Evolutionary conservation across 192 early-diverging fungal species (phyloP).

Genomic region (Backusella macrospora): DNA sequence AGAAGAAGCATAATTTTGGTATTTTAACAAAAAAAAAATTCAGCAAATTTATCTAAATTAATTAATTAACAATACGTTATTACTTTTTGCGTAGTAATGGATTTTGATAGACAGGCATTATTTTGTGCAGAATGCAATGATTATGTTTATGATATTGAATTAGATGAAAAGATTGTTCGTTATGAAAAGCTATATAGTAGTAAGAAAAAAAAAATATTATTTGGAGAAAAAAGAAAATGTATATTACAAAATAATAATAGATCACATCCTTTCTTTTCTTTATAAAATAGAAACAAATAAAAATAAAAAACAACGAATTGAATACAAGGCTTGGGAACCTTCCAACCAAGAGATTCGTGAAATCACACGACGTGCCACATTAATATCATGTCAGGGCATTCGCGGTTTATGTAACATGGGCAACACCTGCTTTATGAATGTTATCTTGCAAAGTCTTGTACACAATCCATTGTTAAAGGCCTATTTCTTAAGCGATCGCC

Average conservation of each 20-base stretch:
- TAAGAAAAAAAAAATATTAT: background rate
- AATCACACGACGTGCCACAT: constrained; percentile 50
- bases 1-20: constrained; percentile 60
- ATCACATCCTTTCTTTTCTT: background rate
- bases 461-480: constrained; percentile 91
- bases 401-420: constrained; percentile 94
- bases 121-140: constrained; percentile 81
- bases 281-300: constrained; percentile 51
- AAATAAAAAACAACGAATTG: constrained; percentile 41
- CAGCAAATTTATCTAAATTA: background rate
- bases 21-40: background rate
- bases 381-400: constrained; percentile 57
- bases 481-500: constrained; percentile 92
- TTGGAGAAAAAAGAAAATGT: background rate
- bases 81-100: constrained; percentile 58
- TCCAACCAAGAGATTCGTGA: constrained; percentile 51
- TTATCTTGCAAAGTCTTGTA: constrained; percentile 86
- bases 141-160: constrained; percentile 81
- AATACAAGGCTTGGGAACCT: constrained; percentile 62
- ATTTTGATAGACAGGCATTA: constrained; percentile 66
- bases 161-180: constrained; percentile 51
- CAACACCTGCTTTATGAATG: constrained; percentile 95
- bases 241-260: background rate
- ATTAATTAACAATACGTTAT: background rate
- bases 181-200: constrained; percentile 22